A percentile compares a stretch with the other conserved stretches of the same genome.
phyloP scores from a whole-genome alignment of 768 basidiomycete species.

The Termitomyces sp. region DNA sequence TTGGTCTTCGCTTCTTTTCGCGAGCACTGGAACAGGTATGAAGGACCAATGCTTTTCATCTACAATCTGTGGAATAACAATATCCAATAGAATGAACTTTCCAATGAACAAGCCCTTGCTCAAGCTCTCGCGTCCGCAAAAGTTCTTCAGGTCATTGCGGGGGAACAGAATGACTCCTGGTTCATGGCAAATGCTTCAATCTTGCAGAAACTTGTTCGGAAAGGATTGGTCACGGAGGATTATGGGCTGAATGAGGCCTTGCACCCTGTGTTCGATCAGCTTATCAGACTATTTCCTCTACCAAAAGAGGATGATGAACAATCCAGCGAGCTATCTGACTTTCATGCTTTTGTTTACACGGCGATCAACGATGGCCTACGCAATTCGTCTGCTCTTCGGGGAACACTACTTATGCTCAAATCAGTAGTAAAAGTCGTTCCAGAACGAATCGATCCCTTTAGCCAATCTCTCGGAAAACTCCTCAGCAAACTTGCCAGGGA shows the following conservation, averaged over 20 bases:
- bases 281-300: slow-evolving; percentile 71
- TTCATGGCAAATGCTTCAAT: slow-evolving; percentile 63
- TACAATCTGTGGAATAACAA: not conserved
- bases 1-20: slow-evolving; percentile 88
- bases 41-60: slow-evolving; percentile 1
- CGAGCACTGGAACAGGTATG: slow-evolving; percentile 76
- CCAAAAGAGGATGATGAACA: slow-evolving; percentile 78
- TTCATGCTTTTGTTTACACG: slow-evolving; percentile 71
- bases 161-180: slow-evolving; percentile 84
- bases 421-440: slow-evolving; percentile 77
- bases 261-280: slow-evolving; percentile 75
- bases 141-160: slow-evolving; percentile 80
- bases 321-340: slow-evolving; percentile 63
- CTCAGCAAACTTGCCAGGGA: slow-evolving; percentile 85
- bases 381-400: slow-evolving; percentile 64
- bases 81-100: slow-evolving; percentile 59
- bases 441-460: slow-evolving; percentile 80
- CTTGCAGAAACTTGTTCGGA: slow-evolving; percentile 81
- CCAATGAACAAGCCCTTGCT: slow-evolving; percentile 53
- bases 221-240: slow-evolving; percentile 81
- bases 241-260: slow-evolving; percentile 73
- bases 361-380: slow-evolving; percentile 78
- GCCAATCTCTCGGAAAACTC: slow-evolving; percentile 71
- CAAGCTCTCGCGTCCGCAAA: slow-evolving; percentile 80
- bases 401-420: slow-evolving; percentile 82